Evolutionary conservation across 805 yeast species (phyloP), one percentile per base, ranked within the genome.

Genomic region (Kazachstania taianensis): DNA sequence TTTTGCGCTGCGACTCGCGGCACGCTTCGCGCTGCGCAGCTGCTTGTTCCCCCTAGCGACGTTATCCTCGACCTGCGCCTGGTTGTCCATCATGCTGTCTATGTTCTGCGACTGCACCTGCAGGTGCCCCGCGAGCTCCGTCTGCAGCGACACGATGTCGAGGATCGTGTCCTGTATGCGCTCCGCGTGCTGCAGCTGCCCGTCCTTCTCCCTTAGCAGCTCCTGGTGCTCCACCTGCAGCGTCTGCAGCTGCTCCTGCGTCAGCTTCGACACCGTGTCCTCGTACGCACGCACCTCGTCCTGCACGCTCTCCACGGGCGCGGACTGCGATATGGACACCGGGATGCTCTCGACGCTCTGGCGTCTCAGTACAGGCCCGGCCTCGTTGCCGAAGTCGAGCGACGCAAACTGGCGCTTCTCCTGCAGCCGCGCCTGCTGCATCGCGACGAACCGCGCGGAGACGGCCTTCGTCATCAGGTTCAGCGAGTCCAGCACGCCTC

Each of bases 131-230:
- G 83, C 69, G 36, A 86, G 64, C 50, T 83, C 92, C 17, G 77
- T 66, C 50, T 86, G 89, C 42, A 87, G 57, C 37, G 77, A 72
- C 1, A 86, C 70, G 29, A 87, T 78, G 50, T 84, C 95, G 30
- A 75, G 53, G 56, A 80, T 75, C 2, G 83, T 71, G 19, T 62
- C 62, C 47, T 78, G 80, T 24, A 81, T 64, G 41, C 69, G 63
- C 41, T 72, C 74, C 6, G 78, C 80, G 41, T 76, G 74, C 28
- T 70, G 63, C 19, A 79, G 48, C 41, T 80, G 81, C 33, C 70
- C 70, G n/a, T 72, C 61, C 46, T 81, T 81, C 34, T 71, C 53
- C 30, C 68, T 64, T 10, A 79, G 50, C 8, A 69, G 45, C 40
- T 71, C 72, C 38, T 70, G 65, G 52, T 78, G 81, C 49, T 81